phyloP scores from a whole-genome alignment of 1,284 basidiomycete species.

The Pseudozyma sp. region DNA sequence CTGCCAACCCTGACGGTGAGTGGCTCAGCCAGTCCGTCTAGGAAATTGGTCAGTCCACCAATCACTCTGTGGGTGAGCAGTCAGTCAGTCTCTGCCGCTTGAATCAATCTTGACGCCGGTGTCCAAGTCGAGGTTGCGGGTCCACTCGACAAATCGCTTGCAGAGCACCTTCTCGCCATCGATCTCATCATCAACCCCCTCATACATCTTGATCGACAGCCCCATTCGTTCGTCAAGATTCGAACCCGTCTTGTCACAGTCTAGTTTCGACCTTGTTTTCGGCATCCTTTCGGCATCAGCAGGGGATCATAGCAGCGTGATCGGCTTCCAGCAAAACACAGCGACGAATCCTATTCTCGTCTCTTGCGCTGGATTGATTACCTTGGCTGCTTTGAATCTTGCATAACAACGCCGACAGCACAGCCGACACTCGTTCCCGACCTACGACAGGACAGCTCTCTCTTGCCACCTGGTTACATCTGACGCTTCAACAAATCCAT shows the following conservation, averaged over 20 bases:
- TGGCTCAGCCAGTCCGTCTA: slow-evolving; percentile 4
- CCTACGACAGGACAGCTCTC: no score
- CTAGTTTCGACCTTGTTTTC: slow-evolving; percentile 4
- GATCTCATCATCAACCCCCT: slow-evolving; percentile 4
- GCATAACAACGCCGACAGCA: no score
- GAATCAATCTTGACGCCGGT: not conserved
- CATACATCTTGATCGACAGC: slow-evolving; percentile 4
- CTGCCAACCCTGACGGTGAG: slow-evolving; percentile 20
- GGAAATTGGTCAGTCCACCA: slow-evolving; percentile 14
- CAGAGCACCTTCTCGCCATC: not conserved
- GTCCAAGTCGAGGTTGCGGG: slow-evolving; percentile 16
- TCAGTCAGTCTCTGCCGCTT: slow-evolving; percentile 6
- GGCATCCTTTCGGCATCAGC: slow-evolving; percentile 21
- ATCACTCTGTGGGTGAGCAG: slow-evolving; percentile 7
- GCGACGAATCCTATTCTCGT: not conserved
- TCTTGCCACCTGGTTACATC: not conserved
- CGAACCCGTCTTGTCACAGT: slow-evolving; percentile 8
- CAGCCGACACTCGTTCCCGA: no score
- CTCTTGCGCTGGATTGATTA: no score
- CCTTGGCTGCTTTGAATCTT: no score
- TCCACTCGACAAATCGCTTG: slow-evolving; percentile 12
- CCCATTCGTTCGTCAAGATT: slow-evolving; percentile 7
- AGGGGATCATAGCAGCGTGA: not conserved
- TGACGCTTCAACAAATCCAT: not conserved
- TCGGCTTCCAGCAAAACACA: not conserved